Evolutionary conservation across 805 yeast genomes (phyloP), one percentile per base, ranked within the genome.

Genomic region (Suhomyces pyralidae): DNA sequence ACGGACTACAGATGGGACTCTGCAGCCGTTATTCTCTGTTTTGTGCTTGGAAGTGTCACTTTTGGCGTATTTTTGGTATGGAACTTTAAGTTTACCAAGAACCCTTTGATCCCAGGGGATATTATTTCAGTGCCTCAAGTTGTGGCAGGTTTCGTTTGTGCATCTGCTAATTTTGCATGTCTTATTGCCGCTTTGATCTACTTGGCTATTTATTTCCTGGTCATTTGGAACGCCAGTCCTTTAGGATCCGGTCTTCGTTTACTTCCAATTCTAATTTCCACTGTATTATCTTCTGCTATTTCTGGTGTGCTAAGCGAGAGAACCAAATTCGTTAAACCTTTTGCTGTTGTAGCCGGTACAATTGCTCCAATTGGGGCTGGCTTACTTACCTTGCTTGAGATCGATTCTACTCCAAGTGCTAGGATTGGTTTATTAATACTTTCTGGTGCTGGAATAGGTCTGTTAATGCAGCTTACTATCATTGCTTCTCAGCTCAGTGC

Each of bases 191-290:
- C 53, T 19, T 53, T 61, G 25, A 48, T 58, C 50, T 80, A 70
- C 56, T 53, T 73, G 15, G 65, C 80, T 3, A 66, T 73, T n/a
- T 81, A 80, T 60, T 83, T 79, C 63, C 84, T 82, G 61, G 76
- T 76, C 22, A 67, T 81, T 7, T 67, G 64, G 45, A 75, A 68
- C 10, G 64, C 69, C 40, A 69, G 67, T 48, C 71, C 82, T 4
- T 66, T 78, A 65, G 64, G 65, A 20, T 69, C 83, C 2, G 85
- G 85, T 34, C 61, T 79, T 30, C 68, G 76, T 24, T 60, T 76
- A 40, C 61, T 81, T 25, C 81, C 84, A 1, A 46, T 67, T 36
- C 69, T 80, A 46, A 62, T 78, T 22, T 57, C 79, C n/a, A 69
- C 74, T 28, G 77, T 68, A 48, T 53, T 70, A 1, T 58, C 70